Evolutionary conservation across 2,329 filamentous ascomycete genomes (phyloP).

Genomic region (Colletotrichum tamarilloi): DNA sequence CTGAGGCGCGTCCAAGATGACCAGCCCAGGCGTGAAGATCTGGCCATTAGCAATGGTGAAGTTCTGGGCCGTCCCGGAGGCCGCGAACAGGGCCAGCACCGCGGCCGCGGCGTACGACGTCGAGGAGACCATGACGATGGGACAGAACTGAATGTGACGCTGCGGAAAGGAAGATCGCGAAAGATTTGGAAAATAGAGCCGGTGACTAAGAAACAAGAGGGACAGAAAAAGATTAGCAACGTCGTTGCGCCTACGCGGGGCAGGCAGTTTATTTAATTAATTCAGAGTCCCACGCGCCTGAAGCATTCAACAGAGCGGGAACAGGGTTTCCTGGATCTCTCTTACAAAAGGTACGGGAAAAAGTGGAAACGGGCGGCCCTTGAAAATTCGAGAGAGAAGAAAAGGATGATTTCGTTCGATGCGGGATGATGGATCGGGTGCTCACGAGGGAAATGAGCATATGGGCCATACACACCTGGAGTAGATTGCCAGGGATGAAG

Average conservation of each 20-base stretch:
- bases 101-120: constrained; percentile 29
- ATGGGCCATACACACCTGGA: neutral
- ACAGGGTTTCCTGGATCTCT: constrained; percentile 21
- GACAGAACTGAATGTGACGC: neutral
- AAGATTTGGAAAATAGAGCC: neutral
- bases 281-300: constrained; percentile 25
- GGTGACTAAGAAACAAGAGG: neutral
- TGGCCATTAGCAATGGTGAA: constrained; percentile 74
- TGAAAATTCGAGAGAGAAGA: neutral
- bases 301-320: constrained; percentile 22
- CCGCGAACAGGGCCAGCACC: constrained; percentile 43
- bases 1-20: constrained; percentile 73
- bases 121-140: constrained; percentile 22
- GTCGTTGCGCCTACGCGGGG: neutral
- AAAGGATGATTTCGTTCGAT: constrained; percentile 10
- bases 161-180: neutral
- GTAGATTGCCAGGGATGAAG: neutral
- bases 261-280: constrained; percentile 2
- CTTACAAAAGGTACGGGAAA: constrained; percentile 5
- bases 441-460: constrained; percentile 28
- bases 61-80: constrained; percentile 45
- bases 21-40: constrained; percentile 76
- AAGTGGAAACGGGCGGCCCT: constrained; percentile 31
- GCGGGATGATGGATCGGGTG: constrained; percentile 12
- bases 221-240: constrained; percentile 19